phyloP scores from a whole-genome alignment of 2,329 filamentous ascomycete genomes.

The Stemphylium beticola region DNA sequence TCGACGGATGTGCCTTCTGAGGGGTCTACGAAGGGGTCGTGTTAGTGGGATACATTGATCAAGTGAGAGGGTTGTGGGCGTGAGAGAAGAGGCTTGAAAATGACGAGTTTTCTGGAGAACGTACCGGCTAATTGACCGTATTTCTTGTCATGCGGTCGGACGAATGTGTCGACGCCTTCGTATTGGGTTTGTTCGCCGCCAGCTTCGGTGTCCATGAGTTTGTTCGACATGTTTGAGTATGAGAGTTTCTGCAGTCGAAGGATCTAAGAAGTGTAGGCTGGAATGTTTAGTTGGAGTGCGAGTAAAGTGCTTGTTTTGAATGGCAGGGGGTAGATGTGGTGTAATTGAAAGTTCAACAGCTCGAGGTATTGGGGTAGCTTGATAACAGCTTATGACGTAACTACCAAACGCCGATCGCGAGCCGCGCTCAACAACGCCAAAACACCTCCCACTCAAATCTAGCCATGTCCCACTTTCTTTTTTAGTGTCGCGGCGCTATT shows the following conservation, averaged over 20 bases:
- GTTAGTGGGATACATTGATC: not conserved
- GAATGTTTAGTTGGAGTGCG: not conserved
- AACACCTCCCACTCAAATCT: slow-evolving; percentile 5
- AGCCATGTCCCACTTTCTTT: not conserved
- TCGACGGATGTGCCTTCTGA: slow-evolving; percentile 19
- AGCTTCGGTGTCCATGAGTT: slow-evolving; percentile 64
- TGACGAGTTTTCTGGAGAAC: too few relatives aligned
- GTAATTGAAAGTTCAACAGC: slow-evolving; percentile 8
- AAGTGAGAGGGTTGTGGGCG: not conserved
- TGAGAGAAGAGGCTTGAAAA: not conserved
- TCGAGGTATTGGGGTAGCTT: slow-evolving; percentile 12
- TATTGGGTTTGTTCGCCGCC: slow-evolving; percentile 68
- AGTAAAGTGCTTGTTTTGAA: not conserved
- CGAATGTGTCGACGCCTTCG: slow-evolving; percentile 62
- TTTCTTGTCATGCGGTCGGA: slow-evolving; percentile 58
- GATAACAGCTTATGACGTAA: slow-evolving; percentile 15
- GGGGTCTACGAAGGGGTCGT: not conserved
- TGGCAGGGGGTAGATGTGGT: slow-evolving; percentile 2
- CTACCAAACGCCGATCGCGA: slow-evolving; percentile 10
- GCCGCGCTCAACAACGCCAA: slow-evolving; percentile 10
- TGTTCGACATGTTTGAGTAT: slow-evolving; percentile 55
- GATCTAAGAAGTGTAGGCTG: not conserved
- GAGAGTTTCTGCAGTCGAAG: not conserved
- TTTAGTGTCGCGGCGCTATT: not conserved
- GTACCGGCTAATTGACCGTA: slow-evolving; percentile 64